Conservation (phyloP, 768 basidiomycete genomes). For the Leccinum uliginosum region DNA sequence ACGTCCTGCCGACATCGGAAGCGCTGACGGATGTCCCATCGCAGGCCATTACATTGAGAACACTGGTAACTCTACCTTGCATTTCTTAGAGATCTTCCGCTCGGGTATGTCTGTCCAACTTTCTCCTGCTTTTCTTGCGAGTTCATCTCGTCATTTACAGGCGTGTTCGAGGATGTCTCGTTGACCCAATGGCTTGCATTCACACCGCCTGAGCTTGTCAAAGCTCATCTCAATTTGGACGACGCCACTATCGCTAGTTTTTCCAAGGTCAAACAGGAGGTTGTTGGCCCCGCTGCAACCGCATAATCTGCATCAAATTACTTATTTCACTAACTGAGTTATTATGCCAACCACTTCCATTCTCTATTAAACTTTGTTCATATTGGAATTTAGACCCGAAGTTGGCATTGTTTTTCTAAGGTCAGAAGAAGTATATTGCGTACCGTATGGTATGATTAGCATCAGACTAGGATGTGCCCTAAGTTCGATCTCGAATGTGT, state of each 20-base stretch:
- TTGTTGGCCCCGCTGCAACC: constrained; percentile 34
- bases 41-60: constrained; percentile 69
- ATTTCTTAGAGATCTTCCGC: constrained; percentile 60
- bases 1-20: neutral
- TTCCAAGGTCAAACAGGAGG: constrained; percentile 46
- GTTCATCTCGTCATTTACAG: constrained; percentile 20
- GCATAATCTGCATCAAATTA: neutral
- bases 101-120: constrained; percentile 32
- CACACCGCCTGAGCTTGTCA: constrained; percentile 54
- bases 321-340: neutral
- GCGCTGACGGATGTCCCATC: neutral
- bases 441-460: neutral
- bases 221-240: constrained; percentile 54
- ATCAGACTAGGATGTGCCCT: neutral
- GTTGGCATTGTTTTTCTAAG: neutral
- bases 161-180: constrained; percentile 52
- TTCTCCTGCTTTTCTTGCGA: no score
- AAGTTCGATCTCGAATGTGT: neutral
- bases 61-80: constrained; percentile 54
- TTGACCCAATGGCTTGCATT: constrained; percentile 61
- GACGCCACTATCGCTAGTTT: constrained; percentile 47
- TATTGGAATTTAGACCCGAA: neutral
- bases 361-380: neutral
- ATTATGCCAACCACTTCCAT: constrained; percentile 2
- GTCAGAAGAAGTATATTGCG: neutral